These are phyloP conservation scores for Bruguiera sexangula DNA, from an alignment of 345 rosid genomes.

Conservation along the genomic window DNA sequence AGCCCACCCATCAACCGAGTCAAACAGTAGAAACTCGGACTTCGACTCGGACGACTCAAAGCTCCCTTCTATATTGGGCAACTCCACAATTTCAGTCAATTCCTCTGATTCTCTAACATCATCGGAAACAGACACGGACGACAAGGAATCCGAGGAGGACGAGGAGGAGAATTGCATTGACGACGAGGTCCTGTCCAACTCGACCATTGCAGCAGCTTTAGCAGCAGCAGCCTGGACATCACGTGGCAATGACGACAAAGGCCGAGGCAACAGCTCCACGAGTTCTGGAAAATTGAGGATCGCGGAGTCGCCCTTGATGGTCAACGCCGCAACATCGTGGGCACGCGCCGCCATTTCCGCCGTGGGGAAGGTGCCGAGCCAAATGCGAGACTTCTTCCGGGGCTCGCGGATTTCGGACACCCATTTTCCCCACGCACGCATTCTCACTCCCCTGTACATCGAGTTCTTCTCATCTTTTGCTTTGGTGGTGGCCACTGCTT, in stretches of 20 bases:
- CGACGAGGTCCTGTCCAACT: neutral
- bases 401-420: slow-evolving; percentile 32
- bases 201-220: slow-evolving; percentile 30
- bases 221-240: slow-evolving; percentile 29
- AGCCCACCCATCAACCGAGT: slow-evolving; percentile 23
- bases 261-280: slow-evolving; percentile 18
- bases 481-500: neutral
- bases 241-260: slow-evolving; percentile 21
- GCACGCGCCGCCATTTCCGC: slow-evolving; percentile 36
- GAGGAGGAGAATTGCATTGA: slow-evolving; percentile 1
- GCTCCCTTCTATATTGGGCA: slow-evolving; percentile 27
- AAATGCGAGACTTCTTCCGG: slow-evolving; percentile 27
- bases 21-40: slow-evolving; percentile 16
- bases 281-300: slow-evolving; percentile 26
- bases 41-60: slow-evolving; percentile 7
- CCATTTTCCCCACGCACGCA: slow-evolving; percentile 31
- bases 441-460: slow-evolving; percentile 24
- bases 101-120: slow-evolving; percentile 21
- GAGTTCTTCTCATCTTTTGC: slow-evolving; percentile 7
- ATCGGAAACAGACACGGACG: slow-evolving; percentile 7
- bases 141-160: neutral
- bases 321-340: slow-evolving; percentile 25
- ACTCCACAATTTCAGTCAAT: slow-evolving; percentile 23
- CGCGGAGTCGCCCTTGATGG: slow-evolving; percentile 23
- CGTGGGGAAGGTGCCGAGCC: slow-evolving; percentile 32